Evolutionary conservation across 2,329 filamentous ascomycete genomes (phyloP).

Genomic region (Paracoccidioides lutzii): DNA sequence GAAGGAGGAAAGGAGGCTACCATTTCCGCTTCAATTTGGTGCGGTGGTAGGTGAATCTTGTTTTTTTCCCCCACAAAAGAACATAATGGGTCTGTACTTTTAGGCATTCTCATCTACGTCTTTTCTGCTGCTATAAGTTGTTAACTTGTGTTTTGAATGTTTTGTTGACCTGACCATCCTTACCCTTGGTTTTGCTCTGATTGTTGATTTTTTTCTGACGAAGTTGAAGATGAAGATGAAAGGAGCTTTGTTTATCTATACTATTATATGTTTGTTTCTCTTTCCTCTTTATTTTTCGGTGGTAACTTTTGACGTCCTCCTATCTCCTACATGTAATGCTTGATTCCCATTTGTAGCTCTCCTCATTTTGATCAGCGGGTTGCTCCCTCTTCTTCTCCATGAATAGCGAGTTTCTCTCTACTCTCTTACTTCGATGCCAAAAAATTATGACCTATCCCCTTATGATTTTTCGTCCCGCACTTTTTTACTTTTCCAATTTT

Average conservation of each 20-base stretch:
- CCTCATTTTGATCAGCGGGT: background rate
- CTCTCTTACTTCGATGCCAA: too few species aligned
- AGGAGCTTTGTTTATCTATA: background rate
- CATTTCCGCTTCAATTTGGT: too few species aligned
- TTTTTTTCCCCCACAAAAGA: background rate
- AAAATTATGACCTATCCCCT: too few species aligned
- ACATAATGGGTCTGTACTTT: slow-evolving; percentile 1
- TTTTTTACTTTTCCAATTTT: background rate
- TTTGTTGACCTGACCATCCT: background rate
- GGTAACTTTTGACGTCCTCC: background rate
- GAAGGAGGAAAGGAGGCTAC: too few species aligned
- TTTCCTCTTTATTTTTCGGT: background rate
- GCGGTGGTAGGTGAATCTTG: too few species aligned
- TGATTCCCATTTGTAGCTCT: background rate
- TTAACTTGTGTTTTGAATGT: background rate
- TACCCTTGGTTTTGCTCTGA: background rate
- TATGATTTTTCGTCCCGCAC: too few species aligned
- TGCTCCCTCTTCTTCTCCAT: background rate
- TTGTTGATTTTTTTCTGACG: background rate
- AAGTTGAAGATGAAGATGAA: background rate
- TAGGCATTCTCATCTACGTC: slow-evolving; percentile 1
- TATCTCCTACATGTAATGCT: background rate
- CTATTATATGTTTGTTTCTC: background rate
- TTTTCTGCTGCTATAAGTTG: background rate
- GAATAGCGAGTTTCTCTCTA: background rate